These are phyloP conservation scores for Neurospora sp. DNA, from an alignment of 495 filamentous ascomycete genomes.

Conservation along the genomic window DNA sequence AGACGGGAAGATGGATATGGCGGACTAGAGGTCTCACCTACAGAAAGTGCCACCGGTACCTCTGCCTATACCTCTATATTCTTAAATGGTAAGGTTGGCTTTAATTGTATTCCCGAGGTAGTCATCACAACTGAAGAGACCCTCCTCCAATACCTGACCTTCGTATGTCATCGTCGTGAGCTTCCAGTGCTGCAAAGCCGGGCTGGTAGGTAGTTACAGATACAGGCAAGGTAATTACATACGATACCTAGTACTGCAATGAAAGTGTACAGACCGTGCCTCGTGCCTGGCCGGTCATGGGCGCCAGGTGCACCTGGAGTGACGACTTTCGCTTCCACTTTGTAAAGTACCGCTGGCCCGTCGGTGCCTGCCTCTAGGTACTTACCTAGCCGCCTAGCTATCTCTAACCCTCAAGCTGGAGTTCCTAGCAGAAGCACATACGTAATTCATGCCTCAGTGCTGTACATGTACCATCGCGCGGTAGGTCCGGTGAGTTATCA, in stretches of 20 bases:
- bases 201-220: background rate
- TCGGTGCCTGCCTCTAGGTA: background rate
- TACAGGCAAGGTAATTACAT: background rate
- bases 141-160: background rate
- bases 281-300: background rate
- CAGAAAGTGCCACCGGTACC: background rate
- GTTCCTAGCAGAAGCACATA: background rate
- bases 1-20: background rate
- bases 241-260: background rate
- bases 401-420: background rate
- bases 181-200: background rate
- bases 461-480: background rate
- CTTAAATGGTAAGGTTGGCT: background rate
- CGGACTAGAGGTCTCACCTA: background rate
- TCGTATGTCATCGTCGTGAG: background rate
- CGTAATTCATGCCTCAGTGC: background rate
- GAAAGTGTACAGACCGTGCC: background rate
- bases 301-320: background rate
- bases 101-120: background rate
- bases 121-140: background rate
- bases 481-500: background rate
- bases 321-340: background rate
- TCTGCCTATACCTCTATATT: background rate
- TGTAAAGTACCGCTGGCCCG: background rate
- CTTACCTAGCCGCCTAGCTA: background rate